These are phyloP conservation scores for Ustilago lituana DNA, from an alignment of 1,284 basidiomycete genomes.

Conservation along the genomic window DNA sequence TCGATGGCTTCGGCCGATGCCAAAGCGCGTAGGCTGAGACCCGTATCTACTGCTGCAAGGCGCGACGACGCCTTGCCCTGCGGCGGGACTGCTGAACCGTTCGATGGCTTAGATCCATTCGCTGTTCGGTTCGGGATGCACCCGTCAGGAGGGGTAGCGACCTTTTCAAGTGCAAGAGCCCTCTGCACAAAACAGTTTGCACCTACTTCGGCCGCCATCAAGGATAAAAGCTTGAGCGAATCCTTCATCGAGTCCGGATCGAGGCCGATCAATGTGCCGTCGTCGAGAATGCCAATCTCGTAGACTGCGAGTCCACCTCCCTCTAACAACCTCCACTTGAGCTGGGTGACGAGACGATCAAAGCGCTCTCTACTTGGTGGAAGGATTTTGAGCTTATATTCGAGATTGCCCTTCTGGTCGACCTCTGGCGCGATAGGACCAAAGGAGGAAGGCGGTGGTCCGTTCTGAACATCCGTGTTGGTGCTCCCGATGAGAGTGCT, in stretches of 20 bases:
- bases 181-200: conserved; percentile 40
- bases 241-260: conserved; percentile 56
- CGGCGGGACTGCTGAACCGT: too few relatives aligned
- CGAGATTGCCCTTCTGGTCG: conserved; percentile 64
- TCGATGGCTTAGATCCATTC: too few relatives aligned
- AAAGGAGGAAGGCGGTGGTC: conserved; percentile 22
- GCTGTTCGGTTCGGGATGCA: too few relatives aligned
- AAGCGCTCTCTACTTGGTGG: conserved; percentile 61
- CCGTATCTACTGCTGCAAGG: conserved; percentile 8
- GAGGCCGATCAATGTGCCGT: conserved; percentile 62
- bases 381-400: conserved; percentile 66
- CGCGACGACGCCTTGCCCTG: conserved; percentile 3
- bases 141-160: too few relatives aligned
- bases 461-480: conserved; percentile 1
- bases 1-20: conserved; percentile 10
- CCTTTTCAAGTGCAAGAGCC: conserved; percentile 31
- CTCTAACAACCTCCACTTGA: conserved; percentile 66
- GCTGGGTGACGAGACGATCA: conserved; percentile 64
- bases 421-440: conserved; percentile 60
- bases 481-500: too few relatives aligned
- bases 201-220: conserved; percentile 58
- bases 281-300: conserved; percentile 66
- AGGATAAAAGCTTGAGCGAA: conserved; percentile 53
- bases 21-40: conserved; percentile 29
- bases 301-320: conserved; percentile 63